Base-by-base conservation (phyloP, 495 filamentous ascomycete species). In the Viridothelium virens region DNA sequence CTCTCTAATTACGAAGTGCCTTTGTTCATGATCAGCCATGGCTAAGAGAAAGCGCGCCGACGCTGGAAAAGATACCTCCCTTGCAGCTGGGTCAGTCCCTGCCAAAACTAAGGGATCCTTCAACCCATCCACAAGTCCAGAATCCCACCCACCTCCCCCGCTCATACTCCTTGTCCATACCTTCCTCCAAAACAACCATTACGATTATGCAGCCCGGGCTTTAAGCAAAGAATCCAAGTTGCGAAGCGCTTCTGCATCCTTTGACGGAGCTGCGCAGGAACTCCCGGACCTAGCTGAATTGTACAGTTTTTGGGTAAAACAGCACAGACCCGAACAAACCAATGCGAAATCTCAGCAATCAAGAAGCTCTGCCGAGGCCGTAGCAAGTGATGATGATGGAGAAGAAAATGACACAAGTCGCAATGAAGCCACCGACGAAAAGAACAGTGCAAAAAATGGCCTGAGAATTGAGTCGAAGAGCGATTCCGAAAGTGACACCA, bases 1-100 rank as follows among this genome's bases (percentile, higher is more conserved):
- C 1, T 25, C 25, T 25, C 25, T 25, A 25, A 25, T 25, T 25
- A 25, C 25, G 25, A 25, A 25, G 25, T 25, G 25, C 25, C 25
- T 25, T 25, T 25, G 25, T 25, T 25, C 25, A 25, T 25, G 25
- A 25, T 10, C 18, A 1, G 53, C 31, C 18, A 59, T 59, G 53
- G 53, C 53, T 5, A 59, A 59, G 53, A 59, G 53, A 36, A 59
- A 59, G 14, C 53, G 53, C 31, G 18, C 53, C 53, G 53, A 59
- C 31, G 7, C 53, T 33, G 31, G 25, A 7, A 59, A 59, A 36
- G 53, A 59, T 9, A 31, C 31, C 18, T 59, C 53, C 31, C 7
- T 31, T 9, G 5, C 18, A 36, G 31, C 53, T 36, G 7, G 10
- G 3, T 5, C 3, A 59, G 11, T 14, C 11, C 14, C 53, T 7